Conservation (phyloP, 2,329 filamentous ascomycete genomes). For the Periglandula ipomoeae region DNA sequence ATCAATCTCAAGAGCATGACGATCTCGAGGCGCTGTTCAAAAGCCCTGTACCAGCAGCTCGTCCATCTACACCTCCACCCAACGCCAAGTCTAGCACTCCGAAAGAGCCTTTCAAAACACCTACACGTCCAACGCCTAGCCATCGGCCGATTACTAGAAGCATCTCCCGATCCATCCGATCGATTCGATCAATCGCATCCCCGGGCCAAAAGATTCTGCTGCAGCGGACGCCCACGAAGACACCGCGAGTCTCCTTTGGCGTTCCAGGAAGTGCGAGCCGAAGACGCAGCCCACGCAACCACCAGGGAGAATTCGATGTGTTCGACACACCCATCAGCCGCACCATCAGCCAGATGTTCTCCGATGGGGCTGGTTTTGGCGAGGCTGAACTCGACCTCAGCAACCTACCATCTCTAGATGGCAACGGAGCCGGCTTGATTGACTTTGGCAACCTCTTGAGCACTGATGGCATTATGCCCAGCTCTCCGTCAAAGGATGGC, state of each 20-base stretch:
- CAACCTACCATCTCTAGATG: conserved; percentile 29
- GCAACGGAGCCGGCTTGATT: conserved; percentile 24
- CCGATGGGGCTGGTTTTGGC: conserved; percentile 40
- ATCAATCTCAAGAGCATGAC: conserved; percentile 32
- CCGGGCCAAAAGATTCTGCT: conserved; percentile 31
- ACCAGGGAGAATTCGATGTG: conserved; percentile 28
- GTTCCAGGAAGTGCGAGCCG: conserved; percentile 23
- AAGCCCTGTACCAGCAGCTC: conserved; percentile 32
- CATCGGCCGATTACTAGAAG: conserved; percentile 54
- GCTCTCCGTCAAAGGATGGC: conserved; percentile 33
- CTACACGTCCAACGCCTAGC: conserved; percentile 50
- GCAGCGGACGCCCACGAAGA: conserved; percentile 41
- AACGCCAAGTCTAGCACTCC: conserved; percentile 28
- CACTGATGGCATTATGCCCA: conserved; percentile 38
- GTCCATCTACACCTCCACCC: conserved; percentile 45
- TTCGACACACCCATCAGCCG: conserved; percentile 51
- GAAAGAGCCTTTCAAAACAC: conserved; percentile 49
- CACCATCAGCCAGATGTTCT: conserved; percentile 55
- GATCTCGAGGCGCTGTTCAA: conserved; percentile 59
- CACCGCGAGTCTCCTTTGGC: conserved; percentile 22
- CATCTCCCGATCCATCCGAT: conserved; percentile 47
- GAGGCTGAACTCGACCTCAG: conserved; percentile 35
- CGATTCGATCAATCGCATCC: conserved; percentile 33
- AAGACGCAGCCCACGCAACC: conserved; percentile 34
- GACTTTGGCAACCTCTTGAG: conserved; percentile 41